Conservation (phyloP, 2,329 filamentous ascomycete species). For the Seiridium cupressi region DNA sequence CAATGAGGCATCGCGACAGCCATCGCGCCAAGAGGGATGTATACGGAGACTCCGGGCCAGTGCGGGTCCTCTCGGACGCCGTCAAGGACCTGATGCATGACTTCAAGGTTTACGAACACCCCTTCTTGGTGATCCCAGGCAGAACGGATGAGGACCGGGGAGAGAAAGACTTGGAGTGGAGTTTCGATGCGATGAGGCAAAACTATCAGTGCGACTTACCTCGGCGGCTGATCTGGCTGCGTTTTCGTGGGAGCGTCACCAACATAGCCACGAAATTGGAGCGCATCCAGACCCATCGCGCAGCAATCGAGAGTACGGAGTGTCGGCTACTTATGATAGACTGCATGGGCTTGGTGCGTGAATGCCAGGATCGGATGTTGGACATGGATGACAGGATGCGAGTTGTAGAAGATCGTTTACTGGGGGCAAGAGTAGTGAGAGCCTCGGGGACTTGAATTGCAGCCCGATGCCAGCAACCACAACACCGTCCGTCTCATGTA, state of each 20-base stretch:
- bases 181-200: background rate
- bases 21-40: background rate
- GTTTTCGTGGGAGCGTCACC: background rate
- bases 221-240: constrained; percentile 1
- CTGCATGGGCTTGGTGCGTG: background rate
- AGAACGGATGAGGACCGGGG: background rate
- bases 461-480: too few relatives aligned
- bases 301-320: background rate
- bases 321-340: background rate
- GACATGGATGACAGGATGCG: background rate
- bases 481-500: too few relatives aligned
- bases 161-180: constrained; percentile 6
- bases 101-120: constrained; percentile 2
- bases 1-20: background rate
- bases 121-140: constrained; percentile 1
- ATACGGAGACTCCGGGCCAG: background rate
- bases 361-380: background rate
- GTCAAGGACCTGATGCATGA: constrained; percentile 5
- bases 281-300: background rate
- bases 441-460: background rate
- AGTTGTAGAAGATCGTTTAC: background rate
- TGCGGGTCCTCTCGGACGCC: background rate
- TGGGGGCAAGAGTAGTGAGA: background rate
- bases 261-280: background rate
- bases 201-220: constrained; percentile 1